phyloP scores from a whole-genome alignment of 371 early-diverging fungal genomes.

The Apophysomyces variabilis region DNA sequence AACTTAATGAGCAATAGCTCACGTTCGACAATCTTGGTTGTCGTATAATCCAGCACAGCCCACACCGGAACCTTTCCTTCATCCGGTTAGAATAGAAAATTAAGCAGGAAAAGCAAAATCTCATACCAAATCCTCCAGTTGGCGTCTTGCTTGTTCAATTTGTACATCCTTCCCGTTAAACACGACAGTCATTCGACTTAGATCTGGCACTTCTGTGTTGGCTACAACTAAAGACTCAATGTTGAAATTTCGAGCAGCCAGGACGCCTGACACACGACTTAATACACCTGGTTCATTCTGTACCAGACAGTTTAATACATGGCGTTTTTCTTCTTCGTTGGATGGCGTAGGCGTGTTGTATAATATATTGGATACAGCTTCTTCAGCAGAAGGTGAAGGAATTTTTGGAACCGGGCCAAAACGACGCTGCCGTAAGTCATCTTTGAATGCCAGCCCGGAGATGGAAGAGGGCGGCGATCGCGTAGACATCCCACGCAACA shows the following conservation, averaged over 20 bases:
- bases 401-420: slow-evolving; percentile 50
- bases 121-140: slow-evolving; percentile 88
- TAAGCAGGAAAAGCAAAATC: not conserved
- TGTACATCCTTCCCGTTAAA: slow-evolving; percentile 83
- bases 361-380: slow-evolving; percentile 89
- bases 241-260: slow-evolving; percentile 97
- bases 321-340: slow-evolving; percentile 63
- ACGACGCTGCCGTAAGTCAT: slow-evolving; percentile 59
- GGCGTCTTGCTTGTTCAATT: slow-evolving; percentile 92
- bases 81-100: not conserved
- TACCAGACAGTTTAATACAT: slow-evolving; percentile 92
- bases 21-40: slow-evolving; percentile 83
- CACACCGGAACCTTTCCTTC: slow-evolving; percentile 85
- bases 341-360: slow-evolving; percentile 84
- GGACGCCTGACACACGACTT: slow-evolving; percentile 87
- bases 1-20: slow-evolving; percentile 94
- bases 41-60: slow-evolving; percentile 96
- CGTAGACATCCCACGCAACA: not conserved
- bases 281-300: slow-evolving; percentile 97
- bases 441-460: slow-evolving; percentile 62
- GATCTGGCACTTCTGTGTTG: slow-evolving; percentile 92
- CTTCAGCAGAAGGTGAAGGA: slow-evolving; percentile 67
- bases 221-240: slow-evolving; percentile 96
- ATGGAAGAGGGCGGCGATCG: slow-evolving; percentile 43
- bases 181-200: slow-evolving; percentile 95